These are phyloP conservation scores for Cryptosporidium sp. DNA, from an alignment of 169 alveolate species.

Conservation along the genomic window DNA sequence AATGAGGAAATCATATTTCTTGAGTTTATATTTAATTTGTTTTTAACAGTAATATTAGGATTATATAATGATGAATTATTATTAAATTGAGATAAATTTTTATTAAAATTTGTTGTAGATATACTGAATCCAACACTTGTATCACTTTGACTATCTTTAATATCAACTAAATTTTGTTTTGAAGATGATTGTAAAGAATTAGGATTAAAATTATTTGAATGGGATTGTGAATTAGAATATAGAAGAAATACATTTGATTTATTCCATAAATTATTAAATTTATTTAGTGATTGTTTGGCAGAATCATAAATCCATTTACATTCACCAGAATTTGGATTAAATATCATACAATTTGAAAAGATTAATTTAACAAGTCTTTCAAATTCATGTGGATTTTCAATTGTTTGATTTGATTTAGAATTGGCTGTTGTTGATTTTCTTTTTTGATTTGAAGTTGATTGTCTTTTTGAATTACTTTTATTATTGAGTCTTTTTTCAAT, in stretches of 20 bases:
- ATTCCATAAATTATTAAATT: constrained; percentile 41
- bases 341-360: constrained; percentile 58
- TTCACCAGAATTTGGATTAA: constrained; percentile 63
- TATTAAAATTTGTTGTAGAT: not conserved
- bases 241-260: constrained; percentile 47
- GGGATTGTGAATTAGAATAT: constrained; percentile 1
- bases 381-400: constrained; percentile 63
- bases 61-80: not conserved
- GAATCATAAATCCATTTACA: constrained; percentile 74
- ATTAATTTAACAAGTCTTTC: constrained; percentile 42
- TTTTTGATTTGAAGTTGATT: not conserved
- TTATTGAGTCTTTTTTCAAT: constrained; percentile 22
- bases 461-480: not conserved
- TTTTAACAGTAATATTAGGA: not conserved
- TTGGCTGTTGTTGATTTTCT: not conserved
- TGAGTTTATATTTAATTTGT: not conserved
- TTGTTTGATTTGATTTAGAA: not conserved
- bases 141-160: constrained; percentile 8
- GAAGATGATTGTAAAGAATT: not conserved
- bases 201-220: no score
- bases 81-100: not conserved
- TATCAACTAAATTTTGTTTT: not conserved
- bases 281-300: constrained; percentile 58
- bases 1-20: constrained; percentile 3
- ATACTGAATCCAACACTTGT: constrained; percentile 12